phyloP scores from a whole-genome alignment of 2,329 filamentous ascomycete genomes.

The Bipolaris bicolor region DNA sequence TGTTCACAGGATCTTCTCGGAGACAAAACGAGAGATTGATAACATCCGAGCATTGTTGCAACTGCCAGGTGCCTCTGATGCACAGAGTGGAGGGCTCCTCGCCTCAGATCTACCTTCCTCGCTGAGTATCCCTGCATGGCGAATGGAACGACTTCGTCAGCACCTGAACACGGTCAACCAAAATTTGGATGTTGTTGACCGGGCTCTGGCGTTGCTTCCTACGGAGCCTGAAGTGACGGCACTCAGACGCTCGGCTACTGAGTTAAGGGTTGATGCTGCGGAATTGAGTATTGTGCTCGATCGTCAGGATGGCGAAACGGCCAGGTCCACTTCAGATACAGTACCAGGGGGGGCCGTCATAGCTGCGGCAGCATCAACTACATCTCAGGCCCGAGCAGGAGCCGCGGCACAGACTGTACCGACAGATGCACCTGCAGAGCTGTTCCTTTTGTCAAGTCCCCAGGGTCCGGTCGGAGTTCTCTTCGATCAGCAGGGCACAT shows the following conservation, averaged over 20 bases:
- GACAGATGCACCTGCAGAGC: conserved; percentile 30
- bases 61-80: conserved; percentile 5
- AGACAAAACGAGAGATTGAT: conserved; percentile 41
- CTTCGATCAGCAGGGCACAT: conserved; percentile 45
- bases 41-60: conserved; percentile 37
- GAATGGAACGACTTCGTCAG: conserved; percentile 35
- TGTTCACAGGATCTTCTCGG: conserved; percentile 31
- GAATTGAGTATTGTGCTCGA: conserved; percentile 31
- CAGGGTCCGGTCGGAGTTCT: conserved; percentile 47
- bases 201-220: conserved; percentile 34
- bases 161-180: conserved; percentile 31
- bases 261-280: conserved; percentile 35
- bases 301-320: conserved; percentile 14
- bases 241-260: conserved; percentile 36
- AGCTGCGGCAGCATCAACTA: conserved; percentile 9
- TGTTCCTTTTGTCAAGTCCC: conserved; percentile 47
- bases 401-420: conserved; percentile 17
- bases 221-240: conserved; percentile 38
- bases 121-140: conserved; percentile 33
- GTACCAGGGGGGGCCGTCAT: conserved; percentile 5
- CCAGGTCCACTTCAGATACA: conserved; percentile 1
- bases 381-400: conserved; percentile 15
- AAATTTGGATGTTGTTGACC: conserved; percentile 39
- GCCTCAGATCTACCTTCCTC: neutral
- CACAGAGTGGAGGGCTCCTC: neutral